Evolutionary conservation across 164 flowering plant species (phyloP), one percentile per base, ranked within the genome.

Genomic region (Litsea cubeba): DNA sequence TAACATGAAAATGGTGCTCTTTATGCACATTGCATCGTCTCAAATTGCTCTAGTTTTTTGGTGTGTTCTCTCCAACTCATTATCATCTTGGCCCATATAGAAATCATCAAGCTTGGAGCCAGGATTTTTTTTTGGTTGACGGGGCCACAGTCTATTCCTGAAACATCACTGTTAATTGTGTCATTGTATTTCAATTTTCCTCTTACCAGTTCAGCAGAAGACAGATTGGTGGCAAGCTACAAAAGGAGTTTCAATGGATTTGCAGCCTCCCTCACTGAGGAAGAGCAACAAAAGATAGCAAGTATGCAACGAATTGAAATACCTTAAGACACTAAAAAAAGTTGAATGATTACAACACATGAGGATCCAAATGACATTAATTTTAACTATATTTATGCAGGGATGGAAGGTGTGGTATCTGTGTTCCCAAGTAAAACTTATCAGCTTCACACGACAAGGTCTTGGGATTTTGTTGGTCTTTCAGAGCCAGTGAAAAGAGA

Each of bases 381-480:
- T 58, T 58, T n/a, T 40, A 7, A 40, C 10, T 40, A 5, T 8
- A 40, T 5, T 26, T 66, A 12, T 67, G 8, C 75, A 85, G 87
- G 72, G 14, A 79, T 79, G 88, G 78, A 85, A 12, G 88, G 84
- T 24, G 83, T 88, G 35, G 82, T 86, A 1, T 85, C 87, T 2
- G 85, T 87, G 30, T 82, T 81, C 65, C 83, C 85, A 0, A 83
- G 75, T 50, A 49, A 69, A 35, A 76, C 35, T 28, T 63, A 75
- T 18, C 68, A 83, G 30, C 87, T 84, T 35, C 88, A 83, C 69
- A 89, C 88, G 14, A 83, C 90, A 35, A 79, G 88, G 70, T 85
- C 90, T 46, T 85, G 92, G 92, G 89, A 87, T 65, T 87, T 83
- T 62, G 69, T 82, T 74, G 92, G 89, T 1, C 82, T 88, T 58